Evolutionary conservation across 768 basidiomycete species (phyloP).

Genomic region (Phlebiopsis gigantea): DNA sequence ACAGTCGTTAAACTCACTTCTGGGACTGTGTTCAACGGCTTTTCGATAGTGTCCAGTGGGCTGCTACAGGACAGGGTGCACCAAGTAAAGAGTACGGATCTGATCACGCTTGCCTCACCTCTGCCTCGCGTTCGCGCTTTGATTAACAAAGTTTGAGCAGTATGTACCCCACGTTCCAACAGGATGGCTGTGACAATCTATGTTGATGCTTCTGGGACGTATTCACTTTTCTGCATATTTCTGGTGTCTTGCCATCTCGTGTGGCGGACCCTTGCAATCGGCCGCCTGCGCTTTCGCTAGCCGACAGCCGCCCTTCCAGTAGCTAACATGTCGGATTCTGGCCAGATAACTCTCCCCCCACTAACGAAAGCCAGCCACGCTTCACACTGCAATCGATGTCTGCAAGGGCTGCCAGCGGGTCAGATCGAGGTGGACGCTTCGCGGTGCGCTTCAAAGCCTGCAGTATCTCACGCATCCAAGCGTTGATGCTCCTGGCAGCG

Average conservation of each 20-base stretch:
- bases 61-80: background rate
- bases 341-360: conserved; percentile 11
- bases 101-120: background rate
- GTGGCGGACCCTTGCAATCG: background rate
- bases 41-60: too few species aligned
- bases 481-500: conserved; percentile 34
- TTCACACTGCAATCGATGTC: conserved; percentile 60
- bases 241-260: background rate
- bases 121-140: background rate
- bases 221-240: background rate
- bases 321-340: conserved; percentile 3
- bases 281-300: background rate
- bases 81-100: background rate
- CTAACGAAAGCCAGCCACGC: conserved; percentile 51
- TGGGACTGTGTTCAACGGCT: too few species aligned
- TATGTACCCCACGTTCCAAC: background rate
- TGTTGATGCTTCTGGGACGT: background rate
- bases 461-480: background rate
- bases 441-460: conserved; percentile 37
- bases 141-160: background rate
- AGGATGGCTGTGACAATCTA: background rate
- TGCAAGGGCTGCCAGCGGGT: conserved; percentile 63
- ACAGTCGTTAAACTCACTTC: background rate
- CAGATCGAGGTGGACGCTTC: conserved; percentile 70
- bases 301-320: background rate